Evolutionary conservation across 192 early-diverging fungal genomes (phyloP).

Genomic region (Lobulomyces angularis): DNA sequence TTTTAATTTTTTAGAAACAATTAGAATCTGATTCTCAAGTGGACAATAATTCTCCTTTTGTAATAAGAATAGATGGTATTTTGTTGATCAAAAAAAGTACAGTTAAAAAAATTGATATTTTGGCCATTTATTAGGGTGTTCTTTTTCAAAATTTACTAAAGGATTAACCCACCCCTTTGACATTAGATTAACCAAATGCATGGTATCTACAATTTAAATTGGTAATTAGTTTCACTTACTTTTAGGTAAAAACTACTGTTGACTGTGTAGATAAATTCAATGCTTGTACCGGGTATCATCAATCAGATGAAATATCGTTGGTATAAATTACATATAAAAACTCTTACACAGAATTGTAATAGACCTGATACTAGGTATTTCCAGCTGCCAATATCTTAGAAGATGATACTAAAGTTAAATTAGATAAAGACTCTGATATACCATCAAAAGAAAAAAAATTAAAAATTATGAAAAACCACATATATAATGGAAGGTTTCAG

Average conservation of each 20-base stretch:
- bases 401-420: background rate
- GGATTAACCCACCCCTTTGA: conserved; percentile 41
- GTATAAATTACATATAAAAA: too few relatives aligned
- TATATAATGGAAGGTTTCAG: conserved; percentile 33
- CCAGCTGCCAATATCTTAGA: conserved; percentile 13
- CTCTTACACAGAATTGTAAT: too few relatives aligned
- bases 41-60: conserved; percentile 16
- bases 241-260: conserved; percentile 22
- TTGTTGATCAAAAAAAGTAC: conserved; percentile 33
- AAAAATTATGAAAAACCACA: conserved; percentile 13
- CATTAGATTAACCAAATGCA: conserved; percentile 23
- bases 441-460: conserved; percentile 2
- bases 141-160: background rate
- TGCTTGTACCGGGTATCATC: conserved; percentile 24
- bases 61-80: conserved; percentile 40
- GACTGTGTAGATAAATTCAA: conserved; percentile 33
- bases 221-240: too few relatives aligned
- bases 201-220: too few relatives aligned
- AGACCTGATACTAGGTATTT: too few relatives aligned
- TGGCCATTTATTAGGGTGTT: background rate
- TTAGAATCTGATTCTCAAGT: too few relatives aligned
- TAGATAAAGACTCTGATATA: background rate
- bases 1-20: background rate
- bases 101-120: background rate
- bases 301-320: conserved; percentile 42